Conservation (phyloP, 495 filamentous ascomycete genomes). For the Xylaria castorea region DNA sequence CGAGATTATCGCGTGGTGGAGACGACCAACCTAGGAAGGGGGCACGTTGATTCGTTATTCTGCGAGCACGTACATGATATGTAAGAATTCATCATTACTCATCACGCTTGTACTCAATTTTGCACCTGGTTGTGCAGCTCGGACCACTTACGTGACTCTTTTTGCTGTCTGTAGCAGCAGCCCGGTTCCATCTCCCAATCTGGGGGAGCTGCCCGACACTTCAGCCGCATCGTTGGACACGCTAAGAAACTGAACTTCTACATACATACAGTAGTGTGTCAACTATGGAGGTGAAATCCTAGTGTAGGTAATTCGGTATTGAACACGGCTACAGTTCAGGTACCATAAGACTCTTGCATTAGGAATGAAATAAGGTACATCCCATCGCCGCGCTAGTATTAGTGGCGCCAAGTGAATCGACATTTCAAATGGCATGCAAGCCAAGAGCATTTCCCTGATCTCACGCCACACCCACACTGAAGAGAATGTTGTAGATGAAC, state of each 20-base stretch:
- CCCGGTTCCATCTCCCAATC: not conserved
- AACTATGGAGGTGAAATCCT: not conserved
- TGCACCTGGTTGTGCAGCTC: not conserved
- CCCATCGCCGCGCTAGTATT: not conserved
- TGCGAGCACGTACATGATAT: not conserved
- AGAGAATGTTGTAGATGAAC: not conserved
- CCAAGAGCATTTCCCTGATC: not conserved
- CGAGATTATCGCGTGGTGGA: not conserved
- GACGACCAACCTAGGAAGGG: not conserved
- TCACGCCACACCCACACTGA: not conserved
- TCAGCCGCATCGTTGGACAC: conserved; percentile 7
- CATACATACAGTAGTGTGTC: not conserved
- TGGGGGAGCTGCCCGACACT: not conserved
- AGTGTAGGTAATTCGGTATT: not conserved
- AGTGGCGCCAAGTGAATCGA: conserved; percentile 11
- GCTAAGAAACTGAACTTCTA: not conserved
- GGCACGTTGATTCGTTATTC: not conserved
- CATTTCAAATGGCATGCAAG: conserved; percentile 19
- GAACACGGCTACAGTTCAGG: not conserved
- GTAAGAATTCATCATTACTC: not conserved
- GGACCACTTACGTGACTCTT: not conserved
- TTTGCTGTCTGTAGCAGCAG: not conserved
- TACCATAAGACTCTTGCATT: not conserved
- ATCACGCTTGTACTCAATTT: not conserved
- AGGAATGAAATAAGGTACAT: not conserved